Base-by-base conservation (phyloP, 2,329 filamentous ascomycete species). In the Dactylellina leptospora region DNA sequence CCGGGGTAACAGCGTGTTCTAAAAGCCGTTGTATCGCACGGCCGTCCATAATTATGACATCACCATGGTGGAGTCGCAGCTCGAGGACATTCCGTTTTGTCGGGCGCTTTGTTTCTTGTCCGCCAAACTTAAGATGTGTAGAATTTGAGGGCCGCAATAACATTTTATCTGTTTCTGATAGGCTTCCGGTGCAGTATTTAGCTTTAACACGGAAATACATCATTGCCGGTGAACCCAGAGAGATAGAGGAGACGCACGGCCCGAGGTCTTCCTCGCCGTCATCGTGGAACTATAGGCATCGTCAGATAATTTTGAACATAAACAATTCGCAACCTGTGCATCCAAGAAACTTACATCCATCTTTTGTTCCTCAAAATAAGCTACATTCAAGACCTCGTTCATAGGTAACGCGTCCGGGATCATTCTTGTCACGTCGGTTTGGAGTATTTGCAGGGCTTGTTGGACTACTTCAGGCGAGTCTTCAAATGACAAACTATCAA, bases 381-480 rank as follows among this genome's bases (percentile, higher is more conserved):
- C 86, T 0, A 90, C 80, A 1, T 84, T 83, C 0, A 90, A 82
- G 4, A 87, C 79, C 76, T 90, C 88, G 71, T 90, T 90, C 88
- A 89, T 4, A 83, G 80, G 79, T 73, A 63, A 5, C 66, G 47
- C 3, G 78, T 76, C 51, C 80, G 75, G 75, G 16, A 72, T 48
- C 53, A 60, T 55, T 30, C 44, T 69, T n/a, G 45, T 51, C 36
- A 61, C 23, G 68, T 40, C n/a, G 63, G 76, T 22, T 75, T 79
- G 45, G 28, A 74, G 4, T 0, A 85, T 81, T 4, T 82, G 81
- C 0, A 87, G 80, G 0, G 83, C 82, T 45, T 82, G 79, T 4
- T 84, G 80, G 1, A 90, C 81, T 0, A 81, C 78, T 0, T 78
- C 62, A 0, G 84, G 84, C 0, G 85, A 83, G 3, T 82, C 79